phyloP scores from a whole-genome alignment of 2,329 filamentous ascomycete species.

The Verticillium nubilum region DNA sequence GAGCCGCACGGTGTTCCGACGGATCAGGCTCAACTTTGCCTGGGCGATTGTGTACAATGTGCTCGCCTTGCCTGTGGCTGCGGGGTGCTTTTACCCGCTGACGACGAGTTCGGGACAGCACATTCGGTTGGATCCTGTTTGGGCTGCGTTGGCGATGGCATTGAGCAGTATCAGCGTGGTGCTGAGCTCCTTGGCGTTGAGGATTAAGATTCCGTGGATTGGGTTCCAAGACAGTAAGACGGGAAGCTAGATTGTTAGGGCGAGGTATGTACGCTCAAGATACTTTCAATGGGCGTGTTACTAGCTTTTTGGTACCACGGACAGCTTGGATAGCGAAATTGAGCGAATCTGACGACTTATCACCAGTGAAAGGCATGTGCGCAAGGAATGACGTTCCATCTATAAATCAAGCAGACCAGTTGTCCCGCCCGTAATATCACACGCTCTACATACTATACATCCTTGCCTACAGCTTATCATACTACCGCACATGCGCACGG shows the following conservation, averaged over 20 bases:
- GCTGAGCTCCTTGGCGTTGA: conserved; percentile 69
- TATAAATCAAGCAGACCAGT: not conserved
- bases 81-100: conserved; percentile 67
- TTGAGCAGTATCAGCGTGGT: conserved; percentile 88
- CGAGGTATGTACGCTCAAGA: too few species aligned
- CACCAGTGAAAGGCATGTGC: not conserved
- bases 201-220: conserved; percentile 37
- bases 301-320: too few species aligned
- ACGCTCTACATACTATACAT: not conserved
- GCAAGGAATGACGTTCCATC: not conserved
- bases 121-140: conserved; percentile 67
- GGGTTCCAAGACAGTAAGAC: conserved; percentile 34
- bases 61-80: conserved; percentile 72
- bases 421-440: not conserved
- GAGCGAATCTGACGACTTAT: too few species aligned
- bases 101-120: conserved; percentile 42
- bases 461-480: not conserved
- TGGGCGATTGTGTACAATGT: conserved; percentile 85
- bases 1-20: conserved; percentile 64
- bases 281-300: too few species aligned
- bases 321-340: too few species aligned
- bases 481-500: not conserved
- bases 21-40: conserved; percentile 78
- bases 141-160: conserved; percentile 91
- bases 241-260: conserved; percentile 4